A percentile compares a stretch with the other conserved stretches of the same genome.
phyloP scores from a whole-genome alignment of 768 basidiomycete genomes.

The Russula abietina region DNA sequence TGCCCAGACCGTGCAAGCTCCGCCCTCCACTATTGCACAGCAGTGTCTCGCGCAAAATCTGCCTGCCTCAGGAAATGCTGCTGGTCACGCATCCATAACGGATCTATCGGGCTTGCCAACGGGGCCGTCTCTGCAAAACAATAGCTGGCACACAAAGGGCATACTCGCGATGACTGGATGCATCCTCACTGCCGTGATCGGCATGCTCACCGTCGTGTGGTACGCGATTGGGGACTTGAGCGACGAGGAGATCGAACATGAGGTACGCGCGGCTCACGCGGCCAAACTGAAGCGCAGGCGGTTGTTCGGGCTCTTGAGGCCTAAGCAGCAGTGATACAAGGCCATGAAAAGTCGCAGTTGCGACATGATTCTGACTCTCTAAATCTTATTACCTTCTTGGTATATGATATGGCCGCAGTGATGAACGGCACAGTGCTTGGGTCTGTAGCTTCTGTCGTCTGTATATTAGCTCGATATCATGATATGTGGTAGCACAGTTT shows the following conservation, averaged over 20 bases:
- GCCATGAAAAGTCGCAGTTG: not conserved
- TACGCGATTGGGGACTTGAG: constrained; percentile 75
- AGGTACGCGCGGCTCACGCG: constrained; percentile 50
- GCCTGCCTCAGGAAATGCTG: constrained; percentile 77
- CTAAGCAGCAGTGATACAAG: not conserved
- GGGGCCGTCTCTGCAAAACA: constrained; percentile 67
- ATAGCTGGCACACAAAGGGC: constrained; percentile 69
- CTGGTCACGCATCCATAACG: constrained; percentile 62
- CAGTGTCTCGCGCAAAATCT: constrained; percentile 64
- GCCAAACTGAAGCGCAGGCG: constrained; percentile 49
- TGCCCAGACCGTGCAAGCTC: constrained; percentile 43
- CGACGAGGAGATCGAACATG: constrained; percentile 77
- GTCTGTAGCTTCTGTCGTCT: too few relatives aligned
- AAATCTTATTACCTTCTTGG: not conserved
- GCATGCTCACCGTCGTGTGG: constrained; percentile 80
- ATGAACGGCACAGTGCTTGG: not conserved
- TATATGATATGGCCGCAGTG: not conserved
- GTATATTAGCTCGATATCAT: too few relatives aligned
- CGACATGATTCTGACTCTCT: not conserved
- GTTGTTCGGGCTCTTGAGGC: constrained; percentile 37
- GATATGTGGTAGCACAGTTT: not conserved
- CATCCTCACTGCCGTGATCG: constrained; percentile 74
- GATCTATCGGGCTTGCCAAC: constrained; percentile 60
- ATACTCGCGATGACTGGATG: constrained; percentile 73
- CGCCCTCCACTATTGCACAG: constrained; percentile 43